These are phyloP conservation scores for Yarrowia osloensis DNA, from an alignment of 805 yeast genomes.

Conservation along the genomic window DNA sequence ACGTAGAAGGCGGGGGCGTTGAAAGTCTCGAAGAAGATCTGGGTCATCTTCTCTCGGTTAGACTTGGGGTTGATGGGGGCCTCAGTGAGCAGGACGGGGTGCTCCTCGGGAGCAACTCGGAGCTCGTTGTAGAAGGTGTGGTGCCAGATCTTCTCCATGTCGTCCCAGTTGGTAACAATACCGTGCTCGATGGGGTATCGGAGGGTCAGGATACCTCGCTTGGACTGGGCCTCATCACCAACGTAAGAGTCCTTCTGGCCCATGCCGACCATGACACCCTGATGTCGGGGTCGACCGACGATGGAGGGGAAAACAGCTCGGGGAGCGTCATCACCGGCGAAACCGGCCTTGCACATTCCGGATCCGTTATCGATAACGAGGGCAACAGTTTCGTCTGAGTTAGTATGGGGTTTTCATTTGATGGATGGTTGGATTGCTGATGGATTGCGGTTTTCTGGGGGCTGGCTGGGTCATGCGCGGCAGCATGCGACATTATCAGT, in stretches of 20 bases:
- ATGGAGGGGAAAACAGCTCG: slow-evolving; percentile 99
- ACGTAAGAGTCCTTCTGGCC: slow-evolving; percentile 99
- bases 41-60: slow-evolving; percentile 99
- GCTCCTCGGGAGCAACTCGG: slow-evolving; percentile 99
- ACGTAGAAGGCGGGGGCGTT: slow-evolving; percentile 99
- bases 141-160: slow-evolving; percentile 99
- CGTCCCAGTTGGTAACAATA: slow-evolving; percentile 99
- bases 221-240: slow-evolving; percentile 99
- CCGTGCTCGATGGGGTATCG: slow-evolving; percentile 99
- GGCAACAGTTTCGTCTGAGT: slow-evolving; percentile 43
- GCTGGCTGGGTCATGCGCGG: slow-evolving; percentile 2
- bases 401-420: not conserved
- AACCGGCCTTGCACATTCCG: slow-evolving; percentile 99
- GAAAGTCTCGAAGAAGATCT: slow-evolving; percentile 98
- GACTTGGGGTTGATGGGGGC: slow-evolving; percentile 99
- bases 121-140: slow-evolving; percentile 99
- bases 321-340: slow-evolving; percentile 99
- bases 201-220: slow-evolving; percentile 98
- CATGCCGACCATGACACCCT: slow-evolving; percentile 99
- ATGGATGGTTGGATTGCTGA: slow-evolving; percentile 1
- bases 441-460: not conserved
- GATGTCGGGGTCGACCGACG: slow-evolving; percentile 99
- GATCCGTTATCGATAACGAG: slow-evolving; percentile 98
- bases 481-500: slow-evolving; percentile 17
- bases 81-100: slow-evolving; percentile 98